Evolutionary conservation across 2,329 filamentous ascomycete genomes (phyloP), one percentile per base, ranked within the genome.

Genomic region (Penicillium sclerotigenum): DNA sequence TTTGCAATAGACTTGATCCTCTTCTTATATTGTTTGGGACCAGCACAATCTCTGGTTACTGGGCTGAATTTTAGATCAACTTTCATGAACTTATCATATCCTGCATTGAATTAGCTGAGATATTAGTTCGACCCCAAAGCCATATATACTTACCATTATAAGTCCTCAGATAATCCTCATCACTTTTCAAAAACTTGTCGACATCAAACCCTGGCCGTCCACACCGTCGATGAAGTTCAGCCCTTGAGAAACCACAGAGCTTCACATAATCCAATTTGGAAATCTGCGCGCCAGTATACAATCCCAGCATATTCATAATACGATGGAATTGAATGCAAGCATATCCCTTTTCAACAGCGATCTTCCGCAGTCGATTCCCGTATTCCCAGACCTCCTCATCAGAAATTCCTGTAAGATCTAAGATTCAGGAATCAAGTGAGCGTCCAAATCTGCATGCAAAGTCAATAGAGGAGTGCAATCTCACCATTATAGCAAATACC

Each of bases 361-460:
- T 52, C n/a, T 52, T 52, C 13, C 53, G 53, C n/a, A 56, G 40
- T 56, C 34, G 53, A 46, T 52, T 56, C 20, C 53, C 53, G 46
- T 56, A 56, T 20, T 56, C 53, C 53, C 53, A 56, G 34, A 56
- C 53, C 31, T 56, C 53, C 20, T 52, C 53, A 34, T 56, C 53
- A 10, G 53, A 51, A 7, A 40, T 56, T 8, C 53, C 53, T 4
- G 53, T 56, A 6, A 56, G 48, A 52, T 56, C 53, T 56, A 34
- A 11, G n/a, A 26, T 26, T 5, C 14, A n/a, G 16, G 4, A 11
- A 24, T 18, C 13, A 16, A 18, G 28, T 56, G 29, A 56, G 53
- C 10, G 2, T n/a, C 16, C 3, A 4, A 20, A 46, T 33, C 4
- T 11, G 1, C 4, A 18, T 14, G 10, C 18, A 33, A 24, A 24